Base-by-base conservation (phyloP, 2,329 filamentous ascomycete species). In the Fusarium compactum region DNA sequence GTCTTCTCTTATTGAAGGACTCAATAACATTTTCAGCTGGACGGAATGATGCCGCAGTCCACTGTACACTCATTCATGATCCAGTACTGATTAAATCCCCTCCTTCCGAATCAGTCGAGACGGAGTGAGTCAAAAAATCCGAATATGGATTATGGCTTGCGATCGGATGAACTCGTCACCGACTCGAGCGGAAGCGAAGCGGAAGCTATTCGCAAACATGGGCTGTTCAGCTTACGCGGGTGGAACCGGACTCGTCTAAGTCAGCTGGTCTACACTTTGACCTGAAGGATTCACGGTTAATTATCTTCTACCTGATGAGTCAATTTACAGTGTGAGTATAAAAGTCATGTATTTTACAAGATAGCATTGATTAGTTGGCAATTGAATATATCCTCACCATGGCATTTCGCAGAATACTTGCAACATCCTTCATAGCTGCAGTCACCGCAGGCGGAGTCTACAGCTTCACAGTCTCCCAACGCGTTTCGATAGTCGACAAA, bases 401-500 rank as follows among this genome's bases (percentile, higher is more conserved):
- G 70, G 46, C 58, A 14, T n/a, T 65, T 11, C 63, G 53, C 52
- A 69, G 60, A 41, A 57, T 72, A 57, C 7, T 74, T 1, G 38
- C 53, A 11, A 67, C 71, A 1, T 73, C 72, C 1, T 24, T 71
- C 5, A 30, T 62, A 18, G 59, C 57, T 5, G 55, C 27, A 6
- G 48, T 73, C 10, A 58, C 60, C 10, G 58, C 47, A 20, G 68
- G 68, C n/a, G 59, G 72, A 10, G 44, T 55, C 8, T 74, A 71
- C 29, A 57, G 59, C 14, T 72, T 70, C 51, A 56, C 60, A 16
- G 55, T 76, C 6, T 61, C 65, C 3, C 69, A 45, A 29, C 58
- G 64, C 1, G 67, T 70, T 11, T 60, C 63, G 1, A 30, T 44
- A 3, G 62, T 59, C 2, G 71, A 72, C 3, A 44, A 43, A 25